phyloP scores from a whole-genome alignment of 257 asterid genomes.

The Solanum bukasovii region DNA sequence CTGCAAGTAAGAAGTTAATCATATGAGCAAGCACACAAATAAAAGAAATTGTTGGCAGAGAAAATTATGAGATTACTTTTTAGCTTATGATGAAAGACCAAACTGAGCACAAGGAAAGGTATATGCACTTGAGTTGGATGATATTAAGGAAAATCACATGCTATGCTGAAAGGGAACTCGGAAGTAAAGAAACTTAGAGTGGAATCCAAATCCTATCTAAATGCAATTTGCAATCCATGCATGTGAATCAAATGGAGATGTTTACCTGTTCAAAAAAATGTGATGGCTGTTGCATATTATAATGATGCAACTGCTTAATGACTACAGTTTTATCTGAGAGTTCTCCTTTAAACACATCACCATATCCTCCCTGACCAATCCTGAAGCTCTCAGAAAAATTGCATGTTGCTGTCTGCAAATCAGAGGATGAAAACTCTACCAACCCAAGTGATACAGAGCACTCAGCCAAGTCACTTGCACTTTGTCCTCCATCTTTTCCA shows the following conservation, averaged over 20 bases:
- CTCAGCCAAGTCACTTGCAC: constrained; percentile 3
- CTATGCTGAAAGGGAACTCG: not conserved
- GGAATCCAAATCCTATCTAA: not conserved
- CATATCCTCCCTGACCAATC: constrained; percentile 65
- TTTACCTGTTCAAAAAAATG: constrained; percentile 49
- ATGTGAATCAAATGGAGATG: not conserved
- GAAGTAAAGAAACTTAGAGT: not conserved
- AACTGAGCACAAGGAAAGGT: not conserved
- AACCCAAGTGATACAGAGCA: constrained; percentile 18
- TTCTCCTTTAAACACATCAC: constrained; percentile 73
- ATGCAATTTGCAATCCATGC: not conserved
- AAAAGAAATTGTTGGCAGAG: not conserved
- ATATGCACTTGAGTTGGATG: not conserved
- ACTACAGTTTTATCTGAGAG: constrained; percentile 48
- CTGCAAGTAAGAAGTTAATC: constrained; percentile 20
- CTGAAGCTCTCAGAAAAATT: constrained; percentile 64
- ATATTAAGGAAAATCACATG: not conserved
- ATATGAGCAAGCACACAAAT: not conserved
- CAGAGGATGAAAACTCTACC: constrained; percentile 45
- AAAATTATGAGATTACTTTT: not conserved
- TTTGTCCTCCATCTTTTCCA: constrained; percentile 11
- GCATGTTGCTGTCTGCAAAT: constrained; percentile 68
- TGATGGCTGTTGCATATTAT: constrained; percentile 34
- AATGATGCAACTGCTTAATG: constrained; percentile 54
- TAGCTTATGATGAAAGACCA: not conserved